phyloP scores from a whole-genome alignment of 73 alveolate genomes.

The Paramecium sexaurelia region DNA sequence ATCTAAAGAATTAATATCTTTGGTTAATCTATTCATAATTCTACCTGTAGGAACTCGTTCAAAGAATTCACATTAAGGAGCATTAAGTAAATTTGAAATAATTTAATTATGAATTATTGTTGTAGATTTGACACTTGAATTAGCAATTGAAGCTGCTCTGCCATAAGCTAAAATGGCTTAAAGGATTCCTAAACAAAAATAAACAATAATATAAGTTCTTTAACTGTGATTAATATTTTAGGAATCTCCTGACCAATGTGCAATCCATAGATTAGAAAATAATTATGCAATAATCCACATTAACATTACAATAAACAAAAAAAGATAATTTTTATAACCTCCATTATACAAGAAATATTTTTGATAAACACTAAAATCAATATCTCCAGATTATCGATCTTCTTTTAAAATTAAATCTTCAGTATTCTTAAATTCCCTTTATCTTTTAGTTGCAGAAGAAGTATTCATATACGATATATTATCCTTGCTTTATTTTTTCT shows the following conservation, averaged over 20 bases:
- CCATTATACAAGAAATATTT: not conserved
- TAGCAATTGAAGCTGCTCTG: not conserved
- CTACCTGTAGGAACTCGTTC: constrained; percentile 94
- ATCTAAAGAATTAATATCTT: constrained; percentile 75
- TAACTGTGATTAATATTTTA: not conserved
- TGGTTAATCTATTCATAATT: constrained; percentile 87
- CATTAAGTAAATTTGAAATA: constrained; percentile 82
- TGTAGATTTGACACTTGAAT: not conserved
- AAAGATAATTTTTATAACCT: not conserved
- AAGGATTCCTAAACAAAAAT: not conserved
- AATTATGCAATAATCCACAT: not conserved
- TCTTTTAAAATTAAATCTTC: not conserved
- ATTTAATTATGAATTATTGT: constrained; percentile 78
- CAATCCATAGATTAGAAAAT: not conserved
- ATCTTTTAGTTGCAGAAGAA: not conserved
- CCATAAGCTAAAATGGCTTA: constrained; percentile 24
- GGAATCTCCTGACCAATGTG: not conserved
- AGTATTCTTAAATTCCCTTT: not conserved
- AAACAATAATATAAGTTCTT: not conserved
- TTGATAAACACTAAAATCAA: not conserved
- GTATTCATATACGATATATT: not conserved
- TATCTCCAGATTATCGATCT: not conserved
- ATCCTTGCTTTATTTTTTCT: not conserved
- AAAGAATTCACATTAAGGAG: constrained; percentile 89
- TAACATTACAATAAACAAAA: not conserved